These are phyloP conservation scores for Schwanniomyces vanrijiae DNA, from an alignment of 805 yeast species.

Conservation along the genomic window DNA sequence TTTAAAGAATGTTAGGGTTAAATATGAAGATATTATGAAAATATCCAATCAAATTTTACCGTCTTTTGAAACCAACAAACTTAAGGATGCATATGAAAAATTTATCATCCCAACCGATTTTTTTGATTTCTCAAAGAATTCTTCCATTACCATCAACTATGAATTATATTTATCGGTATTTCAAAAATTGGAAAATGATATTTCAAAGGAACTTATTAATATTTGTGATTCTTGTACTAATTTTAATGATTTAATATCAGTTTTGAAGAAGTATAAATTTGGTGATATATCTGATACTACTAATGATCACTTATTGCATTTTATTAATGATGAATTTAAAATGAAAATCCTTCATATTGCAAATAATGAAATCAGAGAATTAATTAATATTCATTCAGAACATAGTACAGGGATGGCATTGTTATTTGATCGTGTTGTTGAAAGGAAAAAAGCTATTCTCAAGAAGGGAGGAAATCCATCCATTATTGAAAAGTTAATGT, in stretches of 20 bases:
- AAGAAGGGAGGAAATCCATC: neutral
- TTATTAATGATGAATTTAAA: slow-evolving; percentile 38
- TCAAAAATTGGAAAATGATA: slow-evolving; percentile 18
- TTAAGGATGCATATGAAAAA: slow-evolving; percentile 29
- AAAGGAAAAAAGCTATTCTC: neutral
- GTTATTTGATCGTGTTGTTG: neutral
- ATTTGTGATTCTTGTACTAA: slow-evolving; percentile 22
- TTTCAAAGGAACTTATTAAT: slow-evolving; percentile 22
- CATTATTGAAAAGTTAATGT: slow-evolving; percentile 8
- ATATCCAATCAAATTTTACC: slow-evolving; percentile 25
- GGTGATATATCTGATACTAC: slow-evolving; percentile 6
- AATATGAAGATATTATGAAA: slow-evolving; percentile 50
- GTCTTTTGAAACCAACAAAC: slow-evolving; percentile 11
- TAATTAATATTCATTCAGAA: slow-evolving; percentile 14
- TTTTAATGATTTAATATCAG: slow-evolving; percentile 27
- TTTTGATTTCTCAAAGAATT: slow-evolving; percentile 34
- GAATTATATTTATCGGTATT: slow-evolving; percentile 21
- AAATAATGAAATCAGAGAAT: slow-evolving; percentile 21
- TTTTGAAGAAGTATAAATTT: slow-evolving; percentile 19
- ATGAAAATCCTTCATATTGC: slow-evolving; percentile 30
- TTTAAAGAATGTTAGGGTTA: slow-evolving; percentile 45
- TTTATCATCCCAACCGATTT: slow-evolving; percentile 25
- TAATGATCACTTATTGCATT: slow-evolving; percentile 16
- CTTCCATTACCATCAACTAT: slow-evolving; percentile 27
- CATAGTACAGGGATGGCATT: slow-evolving; percentile 1